A percentile compares a stretch with the other conserved stretches of the same genome.
These are phyloP conservation scores for Dothideomycetes sp. DNA, from an alignment of 2,329 filamentous ascomycete genomes.

Conservation along the genomic window DNA sequence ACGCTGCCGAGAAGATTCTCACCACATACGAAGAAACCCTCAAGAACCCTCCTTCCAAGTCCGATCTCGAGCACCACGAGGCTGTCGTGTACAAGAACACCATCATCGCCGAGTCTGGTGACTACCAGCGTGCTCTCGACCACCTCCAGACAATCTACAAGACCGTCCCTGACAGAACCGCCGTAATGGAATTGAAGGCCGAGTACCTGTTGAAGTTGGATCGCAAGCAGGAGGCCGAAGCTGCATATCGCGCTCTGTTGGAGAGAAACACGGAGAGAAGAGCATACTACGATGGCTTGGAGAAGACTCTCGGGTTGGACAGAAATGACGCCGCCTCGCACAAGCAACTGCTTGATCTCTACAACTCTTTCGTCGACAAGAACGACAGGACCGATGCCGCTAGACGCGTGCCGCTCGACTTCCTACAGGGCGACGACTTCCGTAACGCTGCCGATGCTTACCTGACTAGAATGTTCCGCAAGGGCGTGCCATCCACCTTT, in stretches of 20 bases:
- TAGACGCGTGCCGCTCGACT: slow-evolving; percentile 78
- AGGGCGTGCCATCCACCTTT: slow-evolving; percentile 91
- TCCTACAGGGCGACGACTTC: slow-evolving; percentile 76
- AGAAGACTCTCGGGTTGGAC: slow-evolving; percentile 57
- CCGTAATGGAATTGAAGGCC: slow-evolving; percentile 76
- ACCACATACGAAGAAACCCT: slow-evolving; percentile 89
- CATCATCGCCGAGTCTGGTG: slow-evolving; percentile 83
- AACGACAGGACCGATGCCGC: slow-evolving; percentile 77
- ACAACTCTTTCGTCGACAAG: slow-evolving; percentile 71
- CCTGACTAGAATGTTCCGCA: slow-evolving; percentile 73
- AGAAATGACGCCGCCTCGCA: slow-evolving; percentile 52
- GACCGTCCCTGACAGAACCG: slow-evolving; percentile 71
- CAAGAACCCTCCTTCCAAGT: slow-evolving; percentile 65
- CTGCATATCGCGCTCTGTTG: slow-evolving; percentile 70
- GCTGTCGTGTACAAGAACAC: slow-evolving; percentile 90
- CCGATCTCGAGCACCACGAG: slow-evolving; percentile 88
- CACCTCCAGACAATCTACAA: slow-evolving; percentile 73
- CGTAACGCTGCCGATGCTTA: slow-evolving; percentile 68
- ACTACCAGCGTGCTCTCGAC: slow-evolving; percentile 72
- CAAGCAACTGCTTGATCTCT: slow-evolving; percentile 67
- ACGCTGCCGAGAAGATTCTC: slow-evolving; percentile 81
- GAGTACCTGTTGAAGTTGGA: slow-evolving; percentile 73
- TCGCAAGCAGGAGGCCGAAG: slow-evolving; percentile 68
- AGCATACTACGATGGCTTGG: slow-evolving; percentile 72
- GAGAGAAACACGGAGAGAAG: slow-evolving; percentile 84